Conservation (phyloP, 2,329 filamentous ascomycete genomes). For the Xylogone sp. region DNA sequence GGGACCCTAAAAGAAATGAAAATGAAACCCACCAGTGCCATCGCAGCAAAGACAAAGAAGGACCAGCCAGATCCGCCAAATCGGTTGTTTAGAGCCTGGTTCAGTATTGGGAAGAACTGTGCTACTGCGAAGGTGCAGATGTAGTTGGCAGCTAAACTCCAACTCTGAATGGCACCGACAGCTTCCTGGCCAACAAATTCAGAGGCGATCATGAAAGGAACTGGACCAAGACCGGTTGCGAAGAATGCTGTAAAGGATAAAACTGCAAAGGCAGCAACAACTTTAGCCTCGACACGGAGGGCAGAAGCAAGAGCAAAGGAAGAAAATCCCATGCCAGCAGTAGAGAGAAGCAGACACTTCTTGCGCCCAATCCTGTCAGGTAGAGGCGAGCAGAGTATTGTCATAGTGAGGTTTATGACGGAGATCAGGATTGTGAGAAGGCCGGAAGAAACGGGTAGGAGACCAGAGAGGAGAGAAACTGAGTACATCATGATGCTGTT, state of each 20-base stretch:
- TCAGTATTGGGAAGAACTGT: slow-evolving; percentile 89
- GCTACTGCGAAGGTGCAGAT: slow-evolving; percentile 87
- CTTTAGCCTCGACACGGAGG: slow-evolving; percentile 68
- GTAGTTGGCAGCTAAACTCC: slow-evolving; percentile 84
- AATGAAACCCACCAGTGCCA: slow-evolving; percentile 64
- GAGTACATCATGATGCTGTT: slow-evolving; percentile 99
- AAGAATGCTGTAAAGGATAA: slow-evolving; percentile 87
- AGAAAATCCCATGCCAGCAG: slow-evolving; percentile 77
- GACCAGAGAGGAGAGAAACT: slow-evolving; percentile 76
- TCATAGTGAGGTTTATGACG: slow-evolving; percentile 79
- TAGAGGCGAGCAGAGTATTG: slow-evolving; percentile 75
- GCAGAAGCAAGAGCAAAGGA: slow-evolving; percentile 76
- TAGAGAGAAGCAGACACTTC: slow-evolving; percentile 75
- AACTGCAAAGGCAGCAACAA: slow-evolving; percentile 77
- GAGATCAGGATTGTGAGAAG: slow-evolving; percentile 86
- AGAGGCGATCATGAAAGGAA: slow-evolving; percentile 90
- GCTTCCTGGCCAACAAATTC: slow-evolving; percentile 89
- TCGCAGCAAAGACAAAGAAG: slow-evolving; percentile 83
- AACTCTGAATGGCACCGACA: slow-evolving; percentile 86
- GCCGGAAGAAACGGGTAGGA: slow-evolving; percentile 78
- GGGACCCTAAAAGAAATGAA: slow-evolving; percentile 77
- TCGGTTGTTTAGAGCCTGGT: slow-evolving; percentile 61
- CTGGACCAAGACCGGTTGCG: slow-evolving; percentile 84
- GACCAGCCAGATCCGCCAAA: slow-evolving; percentile 73
- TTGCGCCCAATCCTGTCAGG: slow-evolving; percentile 88